Conservation (phyloP, 2,329 filamentous ascomycete genomes). For the Drechslerella stenobrocha region DNA sequence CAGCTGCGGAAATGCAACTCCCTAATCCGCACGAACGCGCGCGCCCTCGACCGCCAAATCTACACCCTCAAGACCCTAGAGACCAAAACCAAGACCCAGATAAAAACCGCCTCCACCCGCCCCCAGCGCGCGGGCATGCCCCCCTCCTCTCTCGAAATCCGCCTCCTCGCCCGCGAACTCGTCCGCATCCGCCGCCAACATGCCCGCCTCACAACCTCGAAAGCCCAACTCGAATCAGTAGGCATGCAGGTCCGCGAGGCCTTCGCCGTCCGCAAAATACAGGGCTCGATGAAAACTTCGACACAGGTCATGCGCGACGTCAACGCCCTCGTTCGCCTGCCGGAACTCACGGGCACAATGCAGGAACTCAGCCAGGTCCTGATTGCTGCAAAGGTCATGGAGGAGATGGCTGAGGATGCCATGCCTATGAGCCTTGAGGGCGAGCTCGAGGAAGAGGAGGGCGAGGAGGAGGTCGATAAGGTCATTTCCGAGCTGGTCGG, state of each 20-base stretch:
- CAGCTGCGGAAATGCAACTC: constrained; percentile 95
- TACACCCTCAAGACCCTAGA: constrained; percentile 75
- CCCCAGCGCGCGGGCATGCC: constrained; percentile 63
- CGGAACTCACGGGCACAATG: constrained; percentile 88
- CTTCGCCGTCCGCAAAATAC: constrained; percentile 92
- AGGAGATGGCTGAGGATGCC: constrained; percentile 91
- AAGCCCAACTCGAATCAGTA: constrained; percentile 88
- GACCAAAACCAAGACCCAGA: constrained; percentile 79
- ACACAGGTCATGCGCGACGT: constrained; percentile 98
- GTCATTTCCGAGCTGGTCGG: constrained; percentile 88
- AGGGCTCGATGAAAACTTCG: constrained; percentile 81
- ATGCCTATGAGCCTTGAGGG: constrained; percentile 75
- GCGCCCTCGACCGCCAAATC: constrained; percentile 94
- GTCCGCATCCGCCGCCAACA: constrained; percentile 77
- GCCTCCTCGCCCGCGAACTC: constrained; percentile 85
- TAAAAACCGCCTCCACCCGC: constrained; percentile 78
- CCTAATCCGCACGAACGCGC: constrained; percentile 84
- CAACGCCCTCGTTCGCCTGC: constrained; percentile 79
- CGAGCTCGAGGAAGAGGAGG: constrained; percentile 73
- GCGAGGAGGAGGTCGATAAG: constrained; percentile 83
- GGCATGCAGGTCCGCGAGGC: constrained; percentile 98
- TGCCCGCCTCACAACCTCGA: constrained; percentile 75
- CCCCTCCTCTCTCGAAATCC: constrained; percentile 79
- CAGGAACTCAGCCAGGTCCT: constrained; percentile 81
- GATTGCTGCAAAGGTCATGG: constrained; percentile 92